Evolutionary conservation across 1,139 yeast species (phyloP), one percentile per base, ranked within the genome.

Genomic region (Geotrichum phurueaensis): DNA sequence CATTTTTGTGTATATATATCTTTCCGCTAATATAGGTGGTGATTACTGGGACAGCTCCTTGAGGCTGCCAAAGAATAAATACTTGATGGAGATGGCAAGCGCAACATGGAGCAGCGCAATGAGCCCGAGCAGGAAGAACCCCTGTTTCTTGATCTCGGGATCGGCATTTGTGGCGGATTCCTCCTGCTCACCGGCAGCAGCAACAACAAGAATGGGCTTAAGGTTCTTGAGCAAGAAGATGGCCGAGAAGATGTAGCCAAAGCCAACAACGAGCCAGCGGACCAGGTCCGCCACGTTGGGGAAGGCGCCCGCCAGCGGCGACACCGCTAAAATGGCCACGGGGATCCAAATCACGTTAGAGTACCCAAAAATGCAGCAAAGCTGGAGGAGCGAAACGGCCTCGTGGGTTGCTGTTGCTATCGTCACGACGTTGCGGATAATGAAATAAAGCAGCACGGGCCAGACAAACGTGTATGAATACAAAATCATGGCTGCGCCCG

Each of bases 281-380:
- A 76, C 71, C 29, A 76, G 65, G 57, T 71, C 71, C 18, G 78
- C 71, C 33, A 74, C 65, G 1, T 69, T 63, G 6, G 71, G 71
- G 33, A 61, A 58, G 29, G 71, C 71, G 27, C 75, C 75, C 48
- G 76, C 68, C 39, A 77, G 64, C 6, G 80, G 79, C 20, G 78
- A 68, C 36, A 79, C 78, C 48, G 76, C 83, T 48, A 86, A 72
- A 4, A 86, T 70, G 1, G 94, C 86, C 43, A 88, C 86, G 1
- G 95, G 95, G 31, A 86, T 77, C 96, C 96, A 89, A 60, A 86
- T 80, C 9, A 86, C 77, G 69, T 87, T 87, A 45, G 96, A 81
- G 72, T 89, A 89, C 3, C 96, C 95, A 72, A 86, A 89, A 53
- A 89, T 80, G 9, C 91, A 84, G 69, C 73, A 79, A 71, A 73